Base-by-base conservation (phyloP, 2,329 filamentous ascomycete genomes). In the Meredithiella fracta region DNA sequence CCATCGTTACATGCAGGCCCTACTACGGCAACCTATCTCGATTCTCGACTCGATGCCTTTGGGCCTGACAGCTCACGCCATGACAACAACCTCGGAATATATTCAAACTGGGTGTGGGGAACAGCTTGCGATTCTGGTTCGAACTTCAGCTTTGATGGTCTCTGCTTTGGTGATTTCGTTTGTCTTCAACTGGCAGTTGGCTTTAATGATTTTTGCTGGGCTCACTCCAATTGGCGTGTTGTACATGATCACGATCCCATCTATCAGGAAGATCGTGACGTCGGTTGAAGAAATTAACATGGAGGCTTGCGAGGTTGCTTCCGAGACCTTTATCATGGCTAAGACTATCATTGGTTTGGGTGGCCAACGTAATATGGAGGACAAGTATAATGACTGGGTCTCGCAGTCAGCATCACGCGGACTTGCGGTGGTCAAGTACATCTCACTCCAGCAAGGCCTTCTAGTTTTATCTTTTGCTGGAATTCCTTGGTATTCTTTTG, bases 81-180 rank as follows among this genome's bases (percentile, higher is more conserved):
- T 79, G 60, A 78, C 74, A 0, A 70, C 70, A 0, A 72, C 72
- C 0, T 70, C 74, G 31, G 78, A 77, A 60, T 71, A 71, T 0
- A 69, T 78, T 9, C 76, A 78, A 57, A 66, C 74, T 25, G 75
- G 73, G 17, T 72, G 78, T n/a, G 77, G 74, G 0, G 74, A 78
- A 60, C 72, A 73, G 54, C 64, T 79, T 3, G 67, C 68, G 1
- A 65, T 64, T 1, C 64, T 75, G 1, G 65, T 74, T 29, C 68
- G 72, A 53, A 68, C 66, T 1, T 53, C 70, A 1, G 64, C 71
- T 1, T 62, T 72, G 1, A 62, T 74, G 3, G 60, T 72, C 4
- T 64, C 73, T 0, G 72, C 73, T 55, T 67, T 75, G n/a, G 66
- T 69, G 9, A 71, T 79, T 50, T 71, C 76, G 0, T 78, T 78